Evolutionary conservation across 1,139 yeast species (phyloP), one percentile per base, ranked within the genome.

Genomic region (Nakaseomyces delphensis): DNA sequence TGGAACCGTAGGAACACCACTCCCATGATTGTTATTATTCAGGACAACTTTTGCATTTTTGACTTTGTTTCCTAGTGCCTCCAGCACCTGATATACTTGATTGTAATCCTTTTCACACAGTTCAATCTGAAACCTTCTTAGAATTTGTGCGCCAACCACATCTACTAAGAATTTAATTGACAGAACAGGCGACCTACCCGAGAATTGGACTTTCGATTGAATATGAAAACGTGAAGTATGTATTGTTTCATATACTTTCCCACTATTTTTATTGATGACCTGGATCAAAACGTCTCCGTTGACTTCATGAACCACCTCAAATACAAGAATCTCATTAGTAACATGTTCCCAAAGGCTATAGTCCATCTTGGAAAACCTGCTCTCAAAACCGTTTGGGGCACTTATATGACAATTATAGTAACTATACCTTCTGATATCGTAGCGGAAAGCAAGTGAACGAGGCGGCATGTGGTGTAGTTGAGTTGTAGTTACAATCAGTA

Each of bases 141-240:
- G 16, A 8, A 30, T 20, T 23, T 15, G 32, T 3, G 10, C 13
- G 13, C 27, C 27, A 5, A 15, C 20, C 3, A 21, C 23, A 11
- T 28, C 27, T 4, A 42, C 18, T 6, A 41, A 28, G 11, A 30
- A 44, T 14, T 40, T 40, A 16, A 36, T 36, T 13, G 43, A 40
- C 9, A 36, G 11, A 28, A 36, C 21, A 10, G 43, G 43, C 15
- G 18, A 21, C 19, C 29, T 35, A 7, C 30, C 33, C 13, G 42
- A 32, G 15, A 39, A 39, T 10, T 21, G 37, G n/a, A 21, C 37
- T 2, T 8, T 18, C 5, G 35, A 31, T 2, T 31, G 23, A 4
- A 31, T 18, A 9, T 4, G 4, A 16, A 5, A 14, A 6, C 21
- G 16, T 2, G 31, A 13, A 6, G 31, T 28, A 4, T 13, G 16